These are phyloP conservation scores for Sugiyamaella lignohabitans DNA, from an alignment of 805 yeast species.

Conservation along the genomic window DNA sequence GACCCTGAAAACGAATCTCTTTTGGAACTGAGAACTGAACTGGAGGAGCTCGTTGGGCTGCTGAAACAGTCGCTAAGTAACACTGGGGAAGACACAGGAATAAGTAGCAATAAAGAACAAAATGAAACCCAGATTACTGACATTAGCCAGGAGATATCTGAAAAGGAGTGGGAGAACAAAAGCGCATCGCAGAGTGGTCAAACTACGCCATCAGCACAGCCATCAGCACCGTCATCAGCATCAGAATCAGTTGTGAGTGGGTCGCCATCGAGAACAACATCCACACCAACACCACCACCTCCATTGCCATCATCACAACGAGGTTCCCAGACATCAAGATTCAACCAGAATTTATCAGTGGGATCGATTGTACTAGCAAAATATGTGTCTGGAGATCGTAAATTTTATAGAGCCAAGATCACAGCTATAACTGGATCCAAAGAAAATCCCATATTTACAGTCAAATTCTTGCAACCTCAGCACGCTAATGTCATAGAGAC, in stretches of 20 bases:
- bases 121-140: not conserved
- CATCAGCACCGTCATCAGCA: constrained; percentile 2
- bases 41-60: constrained; percentile 26
- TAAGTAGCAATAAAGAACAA: not conserved
- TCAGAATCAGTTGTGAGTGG: not conserved
- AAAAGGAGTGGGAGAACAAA: not conserved
- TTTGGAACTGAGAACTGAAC: constrained; percentile 25
- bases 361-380: constrained; percentile 26
- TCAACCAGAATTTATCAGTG: constrained; percentile 4
- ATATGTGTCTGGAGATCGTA: constrained; percentile 26
- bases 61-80: constrained; percentile 14
- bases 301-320: not conserved
- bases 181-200: not conserved
- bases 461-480: constrained; percentile 17
- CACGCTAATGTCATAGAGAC: constrained; percentile 21
- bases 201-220: not conserved
- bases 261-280: not conserved
- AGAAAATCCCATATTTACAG: constrained; percentile 23
- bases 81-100: not conserved
- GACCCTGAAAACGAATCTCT: constrained; percentile 27
- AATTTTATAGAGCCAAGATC: constrained; percentile 24
- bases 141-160: not conserved
- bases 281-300: constrained; percentile 1
- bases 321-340: not conserved
- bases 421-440: constrained; percentile 26